Percentiles rank a stretch among this genome's conserved stretches.
phyloP scores from a whole-genome alignment of 495 filamentous ascomycete species.

The Amniculicola lignicola region DNA sequence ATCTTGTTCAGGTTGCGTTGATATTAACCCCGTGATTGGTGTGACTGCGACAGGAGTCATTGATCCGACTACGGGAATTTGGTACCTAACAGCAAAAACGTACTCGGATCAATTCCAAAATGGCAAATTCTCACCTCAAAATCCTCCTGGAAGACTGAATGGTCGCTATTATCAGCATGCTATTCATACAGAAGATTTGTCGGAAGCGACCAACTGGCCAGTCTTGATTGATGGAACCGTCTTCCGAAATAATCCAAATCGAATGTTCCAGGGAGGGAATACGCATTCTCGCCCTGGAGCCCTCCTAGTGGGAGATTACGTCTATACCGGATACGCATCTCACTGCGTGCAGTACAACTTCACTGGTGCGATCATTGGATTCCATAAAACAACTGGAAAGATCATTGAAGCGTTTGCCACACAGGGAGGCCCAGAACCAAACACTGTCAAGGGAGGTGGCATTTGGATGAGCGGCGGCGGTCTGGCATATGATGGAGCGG shows the following conservation, averaged over 20 bases:
- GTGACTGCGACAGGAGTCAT: conserved; percentile 49
- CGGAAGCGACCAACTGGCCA: conserved; percentile 43
- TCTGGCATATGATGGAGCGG: conserved; percentile 42
- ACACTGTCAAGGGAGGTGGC: conserved; percentile 40
- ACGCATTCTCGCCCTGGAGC: conserved; percentile 46
- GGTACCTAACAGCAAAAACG: conserved; percentile 48
- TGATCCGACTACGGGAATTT: conserved; percentile 47
- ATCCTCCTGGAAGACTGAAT: conserved; percentile 21
- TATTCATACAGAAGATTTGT: conserved; percentile 42
- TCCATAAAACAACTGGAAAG: conserved; percentile 45
- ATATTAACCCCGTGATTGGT: conserved; percentile 48
- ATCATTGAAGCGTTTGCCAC: conserved; percentile 44
- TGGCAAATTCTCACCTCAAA: conserved; percentile 14
- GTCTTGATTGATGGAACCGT: conserved; percentile 42
- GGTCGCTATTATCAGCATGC: conserved; percentile 44
- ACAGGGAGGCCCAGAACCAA: conserved; percentile 37
- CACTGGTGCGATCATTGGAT: conserved; percentile 49
- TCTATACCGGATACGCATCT: conserved; percentile 48
- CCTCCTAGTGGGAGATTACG: conserved; percentile 43
- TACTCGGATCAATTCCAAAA: conserved; percentile 33
- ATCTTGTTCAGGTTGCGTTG: conserved; percentile 43
- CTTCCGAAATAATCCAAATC: conserved; percentile 45
- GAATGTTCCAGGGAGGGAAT: conserved; percentile 47
- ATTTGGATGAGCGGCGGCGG: conserved; percentile 44
- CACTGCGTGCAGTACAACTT: conserved; percentile 52